Evolutionary conservation across 2,329 filamentous ascomycete species (phyloP), one percentile per base, ranked within the genome.

Genomic region (Xylariaceae sp.): DNA sequence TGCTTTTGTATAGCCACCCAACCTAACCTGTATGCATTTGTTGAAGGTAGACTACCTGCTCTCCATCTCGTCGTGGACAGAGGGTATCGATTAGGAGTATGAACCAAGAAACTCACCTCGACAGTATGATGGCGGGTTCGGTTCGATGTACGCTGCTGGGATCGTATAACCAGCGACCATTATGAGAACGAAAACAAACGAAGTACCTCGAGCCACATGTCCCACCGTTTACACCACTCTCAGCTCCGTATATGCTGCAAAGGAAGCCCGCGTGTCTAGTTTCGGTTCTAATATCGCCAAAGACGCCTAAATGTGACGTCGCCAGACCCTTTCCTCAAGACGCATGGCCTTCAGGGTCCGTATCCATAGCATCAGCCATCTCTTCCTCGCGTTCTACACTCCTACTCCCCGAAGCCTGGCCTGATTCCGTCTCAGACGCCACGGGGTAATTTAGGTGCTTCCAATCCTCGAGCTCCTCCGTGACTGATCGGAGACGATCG

Each of bases 391-490:
- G 69, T 57, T 73, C 70, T 55, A 35, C n/a, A 51, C 10, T 55
- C 42, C 69, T 72, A 42, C 71, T 70, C 45, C 70, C 71, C 48
- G 72, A 69, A 51, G 73, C 68, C 39, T 73, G 67, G 6, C 47
- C 44, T 44, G 17, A 53, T 45, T 55, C 53, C 7, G 57, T 18
- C 39, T 62, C 54, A 6, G 56, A 57, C 18, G 60, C 72, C 44
- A 74, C 70, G 0, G 82, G 77, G 65, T 91, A 92, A 72, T 90
- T 90, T 35, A 95, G 77, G 71, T 93, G 88, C 69, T 92, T 94
- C 90, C 91, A 96, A 71, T 95, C 91, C 75, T 95, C 91, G 65
- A 95, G 83, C 77, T 99, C 94, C 74, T 97, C 94, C 10, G 92
- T 97, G 47, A 97, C 90, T 62, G 89, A 93, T 65, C 91, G 84